Percentiles rank a stretch among this genome's conserved stretches.
These are phyloP conservation scores for Urochloa ruziziensis DNA, from an alignment of 176 grass and related monocot genomes.

Conservation along the genomic window DNA sequence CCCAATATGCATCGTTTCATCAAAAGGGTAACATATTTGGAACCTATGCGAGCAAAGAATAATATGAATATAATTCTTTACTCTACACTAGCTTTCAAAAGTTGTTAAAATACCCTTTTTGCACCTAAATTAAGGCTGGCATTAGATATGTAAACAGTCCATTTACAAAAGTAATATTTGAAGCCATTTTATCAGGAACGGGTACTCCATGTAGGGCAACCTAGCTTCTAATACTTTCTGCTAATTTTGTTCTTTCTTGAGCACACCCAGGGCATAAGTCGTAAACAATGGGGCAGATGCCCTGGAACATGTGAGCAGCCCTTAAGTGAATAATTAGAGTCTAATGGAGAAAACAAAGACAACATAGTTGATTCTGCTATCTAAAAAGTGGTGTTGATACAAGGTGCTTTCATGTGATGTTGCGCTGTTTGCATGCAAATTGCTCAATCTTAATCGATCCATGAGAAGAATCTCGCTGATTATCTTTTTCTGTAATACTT, in stretches of 20 bases:
- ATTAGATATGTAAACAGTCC: background rate
- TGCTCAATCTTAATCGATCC: slow-evolving; percentile 21
- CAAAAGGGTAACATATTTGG: background rate
- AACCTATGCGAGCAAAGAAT: background rate
- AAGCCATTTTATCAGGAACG: background rate
- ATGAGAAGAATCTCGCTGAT: background rate
- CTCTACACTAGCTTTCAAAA: background rate
- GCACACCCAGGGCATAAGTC: background rate
- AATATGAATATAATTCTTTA: background rate
- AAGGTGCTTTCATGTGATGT: slow-evolving; percentile 32
- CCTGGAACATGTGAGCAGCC: background rate
- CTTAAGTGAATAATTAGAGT: background rate
- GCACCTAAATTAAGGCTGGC: background rate
- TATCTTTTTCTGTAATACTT: background rate
- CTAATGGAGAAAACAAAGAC: slow-evolving; percentile 41
- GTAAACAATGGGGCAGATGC: slow-evolving; percentile 12
- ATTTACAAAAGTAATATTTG: background rate
- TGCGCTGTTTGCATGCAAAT: slow-evolving; percentile 31
- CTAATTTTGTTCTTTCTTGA: background rate
- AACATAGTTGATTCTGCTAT: background rate
- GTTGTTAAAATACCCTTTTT: background rate
- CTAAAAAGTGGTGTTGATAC: background rate
- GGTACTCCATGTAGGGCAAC: background rate
- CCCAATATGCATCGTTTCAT: background rate
- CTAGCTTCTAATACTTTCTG: background rate